Evolutionary conservation across 2,329 filamentous ascomycete species (phyloP).

Genomic region (Incumbomyces delicatus): DNA sequence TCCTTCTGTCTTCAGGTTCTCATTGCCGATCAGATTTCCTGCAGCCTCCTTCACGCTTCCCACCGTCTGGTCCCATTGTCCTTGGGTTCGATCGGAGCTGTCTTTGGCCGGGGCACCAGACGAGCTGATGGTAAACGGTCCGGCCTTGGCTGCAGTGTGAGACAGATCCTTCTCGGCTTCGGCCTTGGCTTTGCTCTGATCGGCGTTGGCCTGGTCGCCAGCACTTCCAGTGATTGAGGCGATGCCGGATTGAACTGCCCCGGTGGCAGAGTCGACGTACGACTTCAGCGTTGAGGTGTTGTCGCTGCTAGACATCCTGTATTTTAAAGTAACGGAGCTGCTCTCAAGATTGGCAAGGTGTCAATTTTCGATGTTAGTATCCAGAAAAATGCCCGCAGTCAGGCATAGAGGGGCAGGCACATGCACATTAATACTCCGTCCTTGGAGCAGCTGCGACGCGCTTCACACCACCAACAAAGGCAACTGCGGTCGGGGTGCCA

Average conservation of each 20-base stretch:
- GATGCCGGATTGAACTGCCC: constrained; percentile 60
- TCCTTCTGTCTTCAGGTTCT: constrained; percentile 64
- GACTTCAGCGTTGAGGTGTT: constrained; percentile 67
- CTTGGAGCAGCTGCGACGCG: constrained; percentile 1
- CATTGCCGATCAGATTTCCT: constrained; percentile 64
- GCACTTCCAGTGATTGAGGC: constrained; percentile 65
- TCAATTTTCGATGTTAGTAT: no score
- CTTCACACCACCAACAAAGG: not conserved
- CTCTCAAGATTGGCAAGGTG: no score
- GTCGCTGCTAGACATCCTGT: constrained; percentile 10
- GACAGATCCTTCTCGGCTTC: constrained; percentile 62
- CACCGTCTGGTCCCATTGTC: constrained; percentile 77
- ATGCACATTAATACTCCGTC: no score
- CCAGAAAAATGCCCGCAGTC: no score
- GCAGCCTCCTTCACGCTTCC: constrained; percentile 74
- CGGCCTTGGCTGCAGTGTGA: constrained; percentile 64
- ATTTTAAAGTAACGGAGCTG: not conserved
- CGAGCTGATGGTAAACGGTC: constrained; percentile 58
- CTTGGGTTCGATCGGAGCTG: constrained; percentile 59
- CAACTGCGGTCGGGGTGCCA: not conserved
- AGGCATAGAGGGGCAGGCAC: no score
- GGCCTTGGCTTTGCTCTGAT: constrained; percentile 56
- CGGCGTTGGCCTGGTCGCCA: constrained; percentile 56
- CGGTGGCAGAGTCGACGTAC: constrained; percentile 62
- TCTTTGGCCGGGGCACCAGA: constrained; percentile 63